A percentile compares a stretch with the other conserved stretches of the same genome.
Conservation (phyloP, 2,329 filamentous ascomycete species). For the Ophidiomyces ophidiicola region DNA sequence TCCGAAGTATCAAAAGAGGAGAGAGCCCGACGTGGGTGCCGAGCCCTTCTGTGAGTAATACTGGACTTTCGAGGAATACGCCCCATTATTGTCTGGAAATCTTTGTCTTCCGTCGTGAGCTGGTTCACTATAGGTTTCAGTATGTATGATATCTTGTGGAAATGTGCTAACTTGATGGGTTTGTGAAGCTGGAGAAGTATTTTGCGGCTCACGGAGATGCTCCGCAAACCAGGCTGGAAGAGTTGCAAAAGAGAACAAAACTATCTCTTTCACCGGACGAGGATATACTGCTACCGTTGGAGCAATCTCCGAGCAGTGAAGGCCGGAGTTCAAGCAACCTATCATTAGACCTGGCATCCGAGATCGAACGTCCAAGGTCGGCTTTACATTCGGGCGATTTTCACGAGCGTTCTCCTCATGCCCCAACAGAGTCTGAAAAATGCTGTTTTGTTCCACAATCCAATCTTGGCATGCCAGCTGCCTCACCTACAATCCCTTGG, state of each 20-base stretch:
- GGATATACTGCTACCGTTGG: constrained; percentile 30
- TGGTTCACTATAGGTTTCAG: too few relatives aligned
- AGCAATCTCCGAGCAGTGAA: constrained; percentile 26
- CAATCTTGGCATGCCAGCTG: constrained; percentile 22
- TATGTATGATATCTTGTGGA: not conserved
- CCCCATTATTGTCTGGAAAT: not conserved
- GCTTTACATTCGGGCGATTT: constrained; percentile 54
- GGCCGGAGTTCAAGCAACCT: constrained; percentile 25
- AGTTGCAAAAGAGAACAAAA: constrained; percentile 15
- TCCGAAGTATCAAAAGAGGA: constrained; percentile 68
- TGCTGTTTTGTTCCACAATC: constrained; percentile 15
- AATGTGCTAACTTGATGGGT: constrained; percentile 14
- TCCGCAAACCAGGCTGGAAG: constrained; percentile 28
- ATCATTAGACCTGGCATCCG: constrained; percentile 41
- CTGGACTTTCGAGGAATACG: not conserved
- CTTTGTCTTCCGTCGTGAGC: too few relatives aligned
- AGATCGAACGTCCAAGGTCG: constrained; percentile 73
- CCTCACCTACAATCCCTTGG: constrained; percentile 49
- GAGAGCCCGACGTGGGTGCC: constrained; percentile 65
- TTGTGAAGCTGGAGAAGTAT: constrained; percentile 28
- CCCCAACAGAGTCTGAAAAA: constrained; percentile 21
- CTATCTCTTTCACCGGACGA: constrained; percentile 31
- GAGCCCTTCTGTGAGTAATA: constrained; percentile 44
- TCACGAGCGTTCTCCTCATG: constrained; percentile 32
- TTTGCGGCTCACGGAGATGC: constrained; percentile 28